A percentile compares a stretch with the other conserved stretches of the same genome.
phyloP scores from a whole-genome alignment of 768 basidiomycete genomes.

The Pisolithus sp. region DNA sequence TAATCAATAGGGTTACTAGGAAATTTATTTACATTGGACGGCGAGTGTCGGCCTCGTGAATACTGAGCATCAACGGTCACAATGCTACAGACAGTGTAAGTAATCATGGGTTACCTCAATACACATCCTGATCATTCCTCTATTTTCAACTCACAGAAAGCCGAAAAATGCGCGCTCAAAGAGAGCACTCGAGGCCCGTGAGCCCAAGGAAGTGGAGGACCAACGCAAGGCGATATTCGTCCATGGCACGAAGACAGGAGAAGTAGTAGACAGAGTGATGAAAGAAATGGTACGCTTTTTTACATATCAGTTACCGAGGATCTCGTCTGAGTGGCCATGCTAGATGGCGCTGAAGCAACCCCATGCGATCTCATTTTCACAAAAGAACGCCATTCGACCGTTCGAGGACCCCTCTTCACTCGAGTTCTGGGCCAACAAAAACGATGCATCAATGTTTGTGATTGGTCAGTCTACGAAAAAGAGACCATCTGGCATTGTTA shows the following conservation, averaged over 20 bases:
- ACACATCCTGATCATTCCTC: background rate
- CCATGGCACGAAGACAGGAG: conserved; percentile 79
- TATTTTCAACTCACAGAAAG: conserved; percentile 44
- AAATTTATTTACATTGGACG: too few species aligned
- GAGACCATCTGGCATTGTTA: conserved; percentile 77
- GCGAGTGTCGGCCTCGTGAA: too few species aligned
- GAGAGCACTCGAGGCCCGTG: conserved; percentile 77
- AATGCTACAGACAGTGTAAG: conserved; percentile 29
- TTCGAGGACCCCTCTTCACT: conserved; percentile 80
- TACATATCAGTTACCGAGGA: background rate
- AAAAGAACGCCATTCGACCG: conserved; percentile 86
- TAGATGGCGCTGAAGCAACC: conserved; percentile 95
- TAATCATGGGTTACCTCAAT: background rate
- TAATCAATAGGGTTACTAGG: too few species aligned
- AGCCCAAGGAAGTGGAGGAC: conserved; percentile 87
- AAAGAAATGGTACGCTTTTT: conserved; percentile 68
- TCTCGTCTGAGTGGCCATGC: background rate
- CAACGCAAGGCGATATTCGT: conserved; percentile 86
- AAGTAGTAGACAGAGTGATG: conserved; percentile 75
- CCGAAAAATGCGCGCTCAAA: conserved; percentile 96
- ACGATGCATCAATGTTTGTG: conserved; percentile 89
- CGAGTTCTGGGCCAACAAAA: conserved; percentile 91
- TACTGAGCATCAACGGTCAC: too few species aligned
- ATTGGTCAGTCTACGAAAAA: conserved; percentile 93
- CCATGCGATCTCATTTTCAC: conserved; percentile 84